Evolutionary conservation across 176 grass and related monocot genomes (phyloP), one percentile per base, ranked within the genome.

Genomic region (Rhynchospora breviuscula): DNA sequence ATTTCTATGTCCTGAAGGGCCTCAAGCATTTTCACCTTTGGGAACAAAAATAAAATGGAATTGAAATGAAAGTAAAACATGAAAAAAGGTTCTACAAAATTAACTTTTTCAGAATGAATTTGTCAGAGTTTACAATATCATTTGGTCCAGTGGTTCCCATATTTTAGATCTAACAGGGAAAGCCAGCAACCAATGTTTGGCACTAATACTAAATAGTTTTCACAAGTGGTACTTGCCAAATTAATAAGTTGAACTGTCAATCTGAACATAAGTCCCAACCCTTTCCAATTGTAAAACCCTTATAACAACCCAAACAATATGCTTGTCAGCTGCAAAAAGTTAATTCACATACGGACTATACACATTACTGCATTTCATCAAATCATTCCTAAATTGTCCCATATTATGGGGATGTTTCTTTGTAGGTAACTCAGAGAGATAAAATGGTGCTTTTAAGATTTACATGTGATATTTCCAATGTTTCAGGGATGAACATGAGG

Each of bases 1-100:
- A 98, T 98, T 93, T 98, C 95, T 82, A 98, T 98, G 85, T 94
- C 90, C 77, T 98, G 90, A 82, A 98, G 90, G 81, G 92, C 90
- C 89, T 98, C 95, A 22, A 98, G 90, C 92, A 98, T 98, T 93
- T 94, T 98, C 52, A 84, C 90, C 95, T 98, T 40, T 78, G 13
- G 21, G 40, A 82, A 82, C 13, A 25, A 46, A 48, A 14, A 52
- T 12, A 52, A 52, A 82, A 66, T 66, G 15, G 33, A 81, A 48
- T 29, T 63, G 6, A 10, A 66, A 23, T 59, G 54, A 26, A 53
- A 40, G 49, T 21, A 75, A 76, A 53, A 76, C 23, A 31, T 53
- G 49, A 76, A 51, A 76, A 62, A 62, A 53, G 10, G 10, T 18
- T 48, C 47, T 29, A 76, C 29, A 11, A 9, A 76, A 54, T 53